Conservation (phyloP, 495 filamentous ascomycete species). For the Aspergillus panamensis region DNA sequence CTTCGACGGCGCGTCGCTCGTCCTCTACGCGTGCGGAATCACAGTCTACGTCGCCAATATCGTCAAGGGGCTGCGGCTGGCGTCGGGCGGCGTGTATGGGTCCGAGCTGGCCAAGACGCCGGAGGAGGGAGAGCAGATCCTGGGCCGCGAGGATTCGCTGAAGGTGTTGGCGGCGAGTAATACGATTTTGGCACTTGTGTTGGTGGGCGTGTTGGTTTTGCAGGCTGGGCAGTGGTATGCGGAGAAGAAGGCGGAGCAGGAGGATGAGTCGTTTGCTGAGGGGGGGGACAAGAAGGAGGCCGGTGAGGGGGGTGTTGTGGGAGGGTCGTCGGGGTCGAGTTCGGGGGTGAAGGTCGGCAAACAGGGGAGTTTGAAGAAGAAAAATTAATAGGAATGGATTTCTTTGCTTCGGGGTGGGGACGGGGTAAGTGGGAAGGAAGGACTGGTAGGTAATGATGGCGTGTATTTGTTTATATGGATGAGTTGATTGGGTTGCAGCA, state of each 20-base stretch:
- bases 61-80: constrained; percentile 82
- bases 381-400: constrained; percentile 9
- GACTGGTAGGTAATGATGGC: background rate
- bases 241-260: constrained; percentile 83
- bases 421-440: background rate
- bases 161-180: constrained; percentile 93
- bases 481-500: background rate
- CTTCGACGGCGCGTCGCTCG: constrained; percentile 88
- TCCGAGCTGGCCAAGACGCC: constrained; percentile 37
- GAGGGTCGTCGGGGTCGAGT: background rate
- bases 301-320: background rate
- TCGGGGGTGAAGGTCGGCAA: background rate
- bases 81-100: constrained; percentile 55
- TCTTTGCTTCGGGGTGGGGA: background rate
- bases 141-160: constrained; percentile 78
- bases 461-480: background rate
- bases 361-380: constrained; percentile 13
- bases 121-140: constrained; percentile 30
- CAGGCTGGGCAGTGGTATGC: constrained; percentile 99
- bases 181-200: constrained; percentile 86
- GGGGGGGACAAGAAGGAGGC: constrained; percentile 8
- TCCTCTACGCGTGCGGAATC: constrained; percentile 87
- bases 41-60: constrained; percentile 94
- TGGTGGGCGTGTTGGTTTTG: constrained; percentile 85
- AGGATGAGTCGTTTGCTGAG: constrained; percentile 55